A percentile compares a stretch with the other conserved stretches of the same genome.
Evolutionary conservation across 1,139 yeast genomes (phyloP).

Genomic region (Kodamaea sp.): DNA sequence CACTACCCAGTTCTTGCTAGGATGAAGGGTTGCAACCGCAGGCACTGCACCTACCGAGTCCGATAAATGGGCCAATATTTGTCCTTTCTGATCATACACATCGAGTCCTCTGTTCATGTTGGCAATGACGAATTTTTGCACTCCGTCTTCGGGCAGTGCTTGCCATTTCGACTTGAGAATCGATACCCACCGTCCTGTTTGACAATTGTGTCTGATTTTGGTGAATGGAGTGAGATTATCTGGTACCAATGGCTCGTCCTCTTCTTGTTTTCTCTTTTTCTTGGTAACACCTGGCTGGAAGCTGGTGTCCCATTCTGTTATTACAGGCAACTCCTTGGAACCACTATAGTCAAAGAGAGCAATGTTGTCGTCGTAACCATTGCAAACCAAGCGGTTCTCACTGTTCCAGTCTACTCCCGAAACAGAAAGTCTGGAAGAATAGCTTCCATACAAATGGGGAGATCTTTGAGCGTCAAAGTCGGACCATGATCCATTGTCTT

Average conservation of each 20-base stretch:
- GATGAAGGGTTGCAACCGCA: slow-evolving; percentile 83
- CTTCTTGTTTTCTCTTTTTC: slow-evolving; percentile 14
- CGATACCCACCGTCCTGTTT: slow-evolving; percentile 95
- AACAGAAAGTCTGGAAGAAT: slow-evolving; percentile 72
- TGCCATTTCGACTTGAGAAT: slow-evolving; percentile 90
- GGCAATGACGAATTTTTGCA: slow-evolving; percentile 84
- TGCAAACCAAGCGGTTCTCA: slow-evolving; percentile 76
- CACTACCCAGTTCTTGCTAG: slow-evolving; percentile 81
- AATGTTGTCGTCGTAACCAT: slow-evolving; percentile 89
- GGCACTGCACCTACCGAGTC: slow-evolving; percentile 83
- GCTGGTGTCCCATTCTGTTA: slow-evolving; percentile 29
- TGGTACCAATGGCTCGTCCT: slow-evolving; percentile 21
- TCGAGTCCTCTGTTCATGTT: slow-evolving; percentile 90
- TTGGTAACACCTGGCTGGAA: slow-evolving; percentile 19
- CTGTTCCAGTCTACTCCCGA: slow-evolving; percentile 86
- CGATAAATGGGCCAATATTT: slow-evolving; percentile 71
- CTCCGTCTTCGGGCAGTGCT: slow-evolving; percentile 61
- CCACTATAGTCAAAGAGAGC: slow-evolving; percentile 46
- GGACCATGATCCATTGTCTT: slow-evolving; percentile 41
- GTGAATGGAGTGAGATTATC: slow-evolving; percentile 53
- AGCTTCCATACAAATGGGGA: slow-evolving; percentile 62
- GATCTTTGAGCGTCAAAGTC: slow-evolving; percentile 39
- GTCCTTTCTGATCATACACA: slow-evolving; percentile 73
- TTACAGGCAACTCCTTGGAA: slow-evolving; percentile 14
- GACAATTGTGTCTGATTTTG: slow-evolving; percentile 82